Percentiles rank a stretch among this genome's conserved stretches.
These are phyloP conservation scores for Schizochytrium sp. DNA, from an alignment of 108 stramenopile species.

Conservation along the genomic window DNA sequence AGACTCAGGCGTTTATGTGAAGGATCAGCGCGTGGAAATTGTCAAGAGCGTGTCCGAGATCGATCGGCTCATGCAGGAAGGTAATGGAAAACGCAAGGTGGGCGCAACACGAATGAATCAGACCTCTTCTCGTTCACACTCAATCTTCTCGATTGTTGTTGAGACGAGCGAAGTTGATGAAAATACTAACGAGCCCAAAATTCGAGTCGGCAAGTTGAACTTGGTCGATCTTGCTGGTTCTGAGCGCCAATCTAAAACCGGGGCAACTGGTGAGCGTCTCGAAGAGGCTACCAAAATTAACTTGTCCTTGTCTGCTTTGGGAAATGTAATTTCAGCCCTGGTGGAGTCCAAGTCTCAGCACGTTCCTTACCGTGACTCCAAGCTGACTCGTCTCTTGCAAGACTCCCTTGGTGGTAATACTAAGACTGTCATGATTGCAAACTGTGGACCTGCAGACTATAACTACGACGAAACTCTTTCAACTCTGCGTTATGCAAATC, in stretches of 20 bases:
- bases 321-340: slow-evolving; percentile 92
- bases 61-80: slow-evolving; percentile 84
- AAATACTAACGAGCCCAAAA: slow-evolving; percentile 75
- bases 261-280: slow-evolving; percentile 90
- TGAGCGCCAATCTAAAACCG: slow-evolving; percentile 94
- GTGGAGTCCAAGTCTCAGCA: slow-evolving; percentile 92
- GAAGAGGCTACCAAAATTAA: slow-evolving; percentile 92
- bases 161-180: slow-evolving; percentile 73
- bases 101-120: slow-evolving; percentile 93
- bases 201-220: slow-evolving; percentile 93
- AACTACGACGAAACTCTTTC: slow-evolving; percentile 98
- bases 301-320: slow-evolving; percentile 77
- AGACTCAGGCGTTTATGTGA: slow-evolving; percentile 89
- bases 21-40: slow-evolving; percentile 81
- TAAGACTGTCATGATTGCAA: slow-evolving; percentile 91
- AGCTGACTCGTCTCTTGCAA: slow-evolving; percentile 97
- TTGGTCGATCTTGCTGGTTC: slow-evolving; percentile 97
- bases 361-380: slow-evolving; percentile 98
- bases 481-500: slow-evolving; percentile 96
- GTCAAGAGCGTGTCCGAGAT: slow-evolving; percentile 85
- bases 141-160: slow-evolving; percentile 86
- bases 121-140: slow-evolving; percentile 87
- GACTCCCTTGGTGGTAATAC: slow-evolving; percentile 95
- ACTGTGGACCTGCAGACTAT: slow-evolving; percentile 96
- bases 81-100: slow-evolving; percentile 86